Evolutionary conservation across 345 rosid genomes (phyloP).

Genomic region (Zanthoxylum bungeanum): DNA sequence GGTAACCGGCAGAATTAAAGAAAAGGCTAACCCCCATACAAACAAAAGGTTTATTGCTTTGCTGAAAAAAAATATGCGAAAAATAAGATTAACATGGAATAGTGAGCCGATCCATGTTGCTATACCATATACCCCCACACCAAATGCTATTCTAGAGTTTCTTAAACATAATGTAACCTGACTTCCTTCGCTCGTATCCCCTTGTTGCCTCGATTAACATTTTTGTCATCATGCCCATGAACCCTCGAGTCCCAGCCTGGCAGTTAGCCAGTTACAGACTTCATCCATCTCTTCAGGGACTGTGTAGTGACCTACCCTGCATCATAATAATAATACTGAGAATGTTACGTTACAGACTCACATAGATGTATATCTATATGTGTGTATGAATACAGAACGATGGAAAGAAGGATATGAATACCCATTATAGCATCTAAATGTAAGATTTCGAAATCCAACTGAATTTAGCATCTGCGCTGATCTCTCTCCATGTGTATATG

Average conservation of each 20-base stretch:
- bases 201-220: background rate
- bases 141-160: conserved; percentile 9
- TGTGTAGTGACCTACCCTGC: conserved; percentile 46
- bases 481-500: conserved; percentile 52
- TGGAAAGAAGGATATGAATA: conserved; percentile 3
- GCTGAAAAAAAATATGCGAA: background rate
- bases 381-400: background rate
- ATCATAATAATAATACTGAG: conserved; percentile 3
- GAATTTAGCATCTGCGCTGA: conserved; percentile 47
- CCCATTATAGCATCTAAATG: conserved; percentile 39
- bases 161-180: background rate
- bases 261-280: conserved; percentile 39
- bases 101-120: background rate
- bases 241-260: conserved; percentile 30
- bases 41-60: background rate
- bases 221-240: background rate
- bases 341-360: background rate
- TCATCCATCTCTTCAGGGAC: conserved; percentile 47
- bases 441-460: conserved; percentile 47
- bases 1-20: background rate
- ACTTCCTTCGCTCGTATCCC: background rate
- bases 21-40: background rate
- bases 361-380: background rate
- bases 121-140: conserved; percentile 20
- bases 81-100: background rate